Evolutionary conservation across 2,329 filamentous ascomycete species (phyloP).

Genomic region (Botryotinia calthae): DNA sequence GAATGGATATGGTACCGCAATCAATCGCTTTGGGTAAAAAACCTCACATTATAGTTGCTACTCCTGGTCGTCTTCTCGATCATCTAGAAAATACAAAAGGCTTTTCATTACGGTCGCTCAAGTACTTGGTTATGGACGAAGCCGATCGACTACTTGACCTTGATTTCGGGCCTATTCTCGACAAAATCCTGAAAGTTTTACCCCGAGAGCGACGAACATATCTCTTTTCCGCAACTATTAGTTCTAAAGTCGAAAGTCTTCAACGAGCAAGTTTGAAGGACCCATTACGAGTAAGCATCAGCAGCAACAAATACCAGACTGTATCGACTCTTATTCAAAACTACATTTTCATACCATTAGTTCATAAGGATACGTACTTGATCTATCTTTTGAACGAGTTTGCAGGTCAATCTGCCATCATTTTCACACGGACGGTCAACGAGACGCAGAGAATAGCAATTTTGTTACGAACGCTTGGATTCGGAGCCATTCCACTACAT

Average conservation of each 20-base stretch:
- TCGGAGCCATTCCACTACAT: constrained; percentile 88
- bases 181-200: constrained; percentile 89
- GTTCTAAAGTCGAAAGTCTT: constrained; percentile 85
- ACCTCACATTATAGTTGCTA: constrained; percentile 90
- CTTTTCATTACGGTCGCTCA: constrained; percentile 77
- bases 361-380: constrained; percentile 86
- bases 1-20: constrained; percentile 94
- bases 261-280: constrained; percentile 86
- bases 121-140: constrained; percentile 93
- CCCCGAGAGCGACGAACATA: constrained; percentile 76
- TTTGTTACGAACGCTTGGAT: constrained; percentile 78
- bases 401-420: constrained; percentile 78
- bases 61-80: constrained; percentile 83
- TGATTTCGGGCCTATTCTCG: constrained; percentile 87
- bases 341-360: constrained; percentile 82
- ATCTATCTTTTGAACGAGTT: constrained; percentile 85
- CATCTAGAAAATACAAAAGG: constrained; percentile 97
- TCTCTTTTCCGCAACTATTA: constrained; percentile 93
- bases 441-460: constrained; percentile 86
- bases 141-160: constrained; percentile 89
- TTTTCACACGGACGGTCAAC: constrained; percentile 90
- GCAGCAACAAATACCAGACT: constrained; percentile 81
- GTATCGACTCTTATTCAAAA: constrained; percentile 84
- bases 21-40: constrained; percentile 91
- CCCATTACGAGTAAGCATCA: constrained; percentile 79